phyloP scores from a whole-genome alignment of 257 asterid genomes.

The Jacaranda copaia region DNA sequence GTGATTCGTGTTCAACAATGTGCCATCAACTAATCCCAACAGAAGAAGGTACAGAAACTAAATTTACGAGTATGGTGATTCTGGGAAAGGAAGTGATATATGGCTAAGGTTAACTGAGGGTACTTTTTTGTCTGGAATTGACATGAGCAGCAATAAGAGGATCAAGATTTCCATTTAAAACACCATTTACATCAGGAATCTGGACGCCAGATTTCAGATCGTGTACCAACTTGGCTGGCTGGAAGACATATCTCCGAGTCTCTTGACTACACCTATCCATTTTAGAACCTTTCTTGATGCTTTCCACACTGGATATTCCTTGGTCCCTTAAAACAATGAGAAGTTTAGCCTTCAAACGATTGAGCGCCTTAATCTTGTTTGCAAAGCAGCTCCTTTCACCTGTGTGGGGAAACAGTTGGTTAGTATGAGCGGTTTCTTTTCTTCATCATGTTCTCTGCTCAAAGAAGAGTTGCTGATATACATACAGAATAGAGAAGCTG shows the following conservation, averaged over 20 bases:
- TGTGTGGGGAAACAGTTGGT: slow-evolving; percentile 31
- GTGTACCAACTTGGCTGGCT: slow-evolving; percentile 60
- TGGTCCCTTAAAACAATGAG: slow-evolving; percentile 55
- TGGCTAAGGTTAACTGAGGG: slow-evolving; percentile 17
- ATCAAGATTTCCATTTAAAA: slow-evolving; percentile 77
- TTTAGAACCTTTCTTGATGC: slow-evolving; percentile 43
- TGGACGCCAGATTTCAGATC: slow-evolving; percentile 70
- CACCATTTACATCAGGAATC: slow-evolving; percentile 52
- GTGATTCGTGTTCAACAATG: neutral
- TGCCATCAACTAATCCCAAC: neutral
- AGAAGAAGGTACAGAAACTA: neutral
- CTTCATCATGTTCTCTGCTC: neutral
- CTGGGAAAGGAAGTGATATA: neutral
- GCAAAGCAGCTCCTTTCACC: slow-evolving; percentile 85
- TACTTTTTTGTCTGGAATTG: slow-evolving; percentile 50
- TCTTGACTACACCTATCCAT: slow-evolving; percentile 56
- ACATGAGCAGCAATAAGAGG: slow-evolving; percentile 75
- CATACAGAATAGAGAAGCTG: too few species aligned
- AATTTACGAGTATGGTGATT: neutral
- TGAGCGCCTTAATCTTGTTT: slow-evolving; percentile 77
- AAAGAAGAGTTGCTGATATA: neutral
- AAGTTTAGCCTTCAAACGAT: slow-evolving; percentile 81
- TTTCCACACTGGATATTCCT: slow-evolving; percentile 44
- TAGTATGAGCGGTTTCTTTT: slow-evolving; percentile 17
- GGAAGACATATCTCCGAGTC: slow-evolving; percentile 57